phyloP scores from a whole-genome alignment of 129 eudicot species.

The Escallonia rubra region DNA sequence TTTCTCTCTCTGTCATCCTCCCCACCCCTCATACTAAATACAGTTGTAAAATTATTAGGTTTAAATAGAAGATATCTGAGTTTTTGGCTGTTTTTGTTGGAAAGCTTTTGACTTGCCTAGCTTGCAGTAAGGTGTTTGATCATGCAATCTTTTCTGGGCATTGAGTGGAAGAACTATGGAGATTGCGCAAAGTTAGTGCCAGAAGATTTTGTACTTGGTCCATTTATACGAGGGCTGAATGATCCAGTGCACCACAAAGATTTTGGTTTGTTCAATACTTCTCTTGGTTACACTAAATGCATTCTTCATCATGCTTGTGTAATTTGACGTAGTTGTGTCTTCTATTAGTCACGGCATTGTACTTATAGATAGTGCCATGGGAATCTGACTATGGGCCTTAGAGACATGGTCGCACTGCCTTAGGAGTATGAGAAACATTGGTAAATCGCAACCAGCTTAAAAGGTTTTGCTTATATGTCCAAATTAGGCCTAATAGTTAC shows the following conservation, averaged over 20 bases:
- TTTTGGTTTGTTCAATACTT: conserved; percentile 57
- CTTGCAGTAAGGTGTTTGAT: conserved; percentile 79
- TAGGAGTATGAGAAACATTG: no score
- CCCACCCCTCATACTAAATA: no score
- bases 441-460: no score
- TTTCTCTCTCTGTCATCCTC: no score
- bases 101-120: not conserved
- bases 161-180: conserved; percentile 68
- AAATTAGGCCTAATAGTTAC: no score
- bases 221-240: conserved; percentile 77
- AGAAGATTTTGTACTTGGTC: conserved; percentile 64
- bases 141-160: conserved; percentile 90
- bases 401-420: no score
- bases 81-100: conserved; percentile 5
- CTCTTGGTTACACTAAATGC: not conserved
- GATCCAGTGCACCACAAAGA: conserved; percentile 98
- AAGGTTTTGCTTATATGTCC: no score
- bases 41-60: not conserved
- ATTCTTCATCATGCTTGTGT: not conserved
- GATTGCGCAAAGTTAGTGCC: conserved; percentile 56
- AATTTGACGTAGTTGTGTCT: no score
- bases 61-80: not conserved
- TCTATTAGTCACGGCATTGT: not conserved
- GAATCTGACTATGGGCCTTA: not conserved
- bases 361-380: not conserved